Percentiles rank a stretch among this genome's conserved stretches.
These are phyloP conservation scores for Syzygium grande DNA, from an alignment of 345 rosid species.

Conservation along the genomic window DNA sequence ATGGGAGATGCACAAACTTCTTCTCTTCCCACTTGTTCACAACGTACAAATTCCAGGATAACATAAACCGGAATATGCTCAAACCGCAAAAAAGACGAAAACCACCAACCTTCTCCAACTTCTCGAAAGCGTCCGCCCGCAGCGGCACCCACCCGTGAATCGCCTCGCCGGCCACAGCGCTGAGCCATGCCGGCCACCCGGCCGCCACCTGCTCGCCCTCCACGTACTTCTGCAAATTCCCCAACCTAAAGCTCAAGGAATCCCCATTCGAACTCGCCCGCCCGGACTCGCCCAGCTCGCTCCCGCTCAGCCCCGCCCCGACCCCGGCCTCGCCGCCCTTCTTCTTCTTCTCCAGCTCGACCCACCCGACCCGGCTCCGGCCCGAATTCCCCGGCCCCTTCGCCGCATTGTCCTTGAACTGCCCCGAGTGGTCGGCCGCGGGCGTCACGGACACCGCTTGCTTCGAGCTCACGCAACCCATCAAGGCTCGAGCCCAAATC, in stretches of 20 bases:
- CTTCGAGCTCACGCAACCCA: constrained; percentile 99
- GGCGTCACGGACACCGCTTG: constrained; percentile 91
- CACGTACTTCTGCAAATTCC: constrained; percentile 62
- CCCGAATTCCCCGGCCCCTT: constrained; percentile 13
- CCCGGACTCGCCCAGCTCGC: constrained; percentile 69
- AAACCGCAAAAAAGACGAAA: background rate
- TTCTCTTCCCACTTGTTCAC: background rate
- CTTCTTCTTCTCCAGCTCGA: constrained; percentile 7
- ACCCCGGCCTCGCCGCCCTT: background rate
- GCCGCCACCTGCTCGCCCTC: constrained; percentile 98
- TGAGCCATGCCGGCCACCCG: constrained; percentile 99
- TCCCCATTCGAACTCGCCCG: constrained; percentile 62
- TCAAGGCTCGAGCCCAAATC: background rate
- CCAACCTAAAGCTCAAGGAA: constrained; percentile 68
- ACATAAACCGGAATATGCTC: background rate
- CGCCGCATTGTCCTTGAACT: constrained; percentile 18
- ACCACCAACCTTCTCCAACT: constrained; percentile 72
- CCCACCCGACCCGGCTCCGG: constrained; percentile 18
- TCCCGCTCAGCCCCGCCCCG: constrained; percentile 34
- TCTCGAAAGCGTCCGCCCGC: constrained; percentile 71
- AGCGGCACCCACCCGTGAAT: constrained; percentile 97
- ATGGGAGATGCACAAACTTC: background rate
- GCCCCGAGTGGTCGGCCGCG: constrained; percentile 65
- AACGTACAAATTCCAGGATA: background rate
- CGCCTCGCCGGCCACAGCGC: constrained; percentile 93